Evolutionary conservation across 345 rosid species (phyloP), one percentile per base, ranked within the genome.

Genomic region (Raphanus sativus): DNA sequence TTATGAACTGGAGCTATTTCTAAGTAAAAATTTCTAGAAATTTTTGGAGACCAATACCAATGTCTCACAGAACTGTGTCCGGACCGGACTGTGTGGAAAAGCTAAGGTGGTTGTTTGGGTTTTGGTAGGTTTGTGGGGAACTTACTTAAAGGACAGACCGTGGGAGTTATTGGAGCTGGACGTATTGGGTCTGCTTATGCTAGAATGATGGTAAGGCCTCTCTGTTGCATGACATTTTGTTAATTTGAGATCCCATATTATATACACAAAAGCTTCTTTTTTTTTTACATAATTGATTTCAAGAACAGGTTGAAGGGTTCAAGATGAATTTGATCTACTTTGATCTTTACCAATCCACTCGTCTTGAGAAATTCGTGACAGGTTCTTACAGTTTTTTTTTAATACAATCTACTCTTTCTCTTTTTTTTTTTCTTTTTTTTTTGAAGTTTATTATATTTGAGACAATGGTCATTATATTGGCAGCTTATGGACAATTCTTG

Each of bases 151-250:
- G 99, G 99, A 64, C 99, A 92, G 71, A 92, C 99, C 61, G 93
- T 95, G 71, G 99, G 98, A 74, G 99, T 95, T 63, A 92, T 95
- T 78, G 99, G 99, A 67, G 97, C 97, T 68, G 97, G 98, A 70
- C 97, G 97, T 68, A 94, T 94, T n/a, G 98, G 97, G 56, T 94
- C 97, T 64, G 97, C 99, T 16, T 95, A 95, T 75, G 98, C 98
- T 45, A 87, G 97, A 83, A 95, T 92, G 97, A 95, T 95, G 99
- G 99, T 92, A 84, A 69, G 9, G 50, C 21, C 6, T 61, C 15
- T 73, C 15, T 73, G 0, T 68, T 7, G 48, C 40, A 7, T 54
- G 38, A 12, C 26, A 34, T 69, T n/a, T 56, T 0, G 30, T 36
- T 8, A 5, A 32, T 40, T 68, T 4, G 38, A 68, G 36, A 34